Conservation (phyloP, 2,329 filamentous ascomycete genomes). For the Aspergillus sojae region DNA sequence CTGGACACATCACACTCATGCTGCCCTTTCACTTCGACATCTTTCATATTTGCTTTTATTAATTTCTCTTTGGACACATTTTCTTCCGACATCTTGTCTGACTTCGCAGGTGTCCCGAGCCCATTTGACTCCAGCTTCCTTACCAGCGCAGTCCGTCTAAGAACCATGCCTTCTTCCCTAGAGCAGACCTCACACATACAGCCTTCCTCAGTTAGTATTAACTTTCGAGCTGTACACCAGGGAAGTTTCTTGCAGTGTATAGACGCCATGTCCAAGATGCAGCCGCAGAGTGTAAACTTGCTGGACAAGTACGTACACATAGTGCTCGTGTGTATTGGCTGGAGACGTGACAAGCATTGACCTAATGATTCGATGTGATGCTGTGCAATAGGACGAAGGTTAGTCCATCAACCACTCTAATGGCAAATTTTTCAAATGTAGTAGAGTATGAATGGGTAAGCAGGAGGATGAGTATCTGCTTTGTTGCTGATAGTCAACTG, state of each 20-base stretch:
- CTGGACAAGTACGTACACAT: slow-evolving; percentile 25
- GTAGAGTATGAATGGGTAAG: neutral
- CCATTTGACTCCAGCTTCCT: neutral
- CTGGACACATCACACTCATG: neutral
- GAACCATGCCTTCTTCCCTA: slow-evolving; percentile 11
- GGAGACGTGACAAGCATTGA: neutral
- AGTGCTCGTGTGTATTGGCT: neutral
- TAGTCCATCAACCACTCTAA: too few species aligned
- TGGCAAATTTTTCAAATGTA: neutral
- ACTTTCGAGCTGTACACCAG: slow-evolving; percentile 11
- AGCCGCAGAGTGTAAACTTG: slow-evolving; percentile 28
- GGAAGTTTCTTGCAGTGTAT: slow-evolving; percentile 9
- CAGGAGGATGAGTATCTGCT: neutral
- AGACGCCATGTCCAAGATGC: slow-evolving; percentile 21
- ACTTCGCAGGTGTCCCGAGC: neutral
- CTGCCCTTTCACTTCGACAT: neutral
- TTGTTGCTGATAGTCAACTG: too few species aligned
- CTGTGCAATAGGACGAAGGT: too few species aligned
- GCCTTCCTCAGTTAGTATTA: slow-evolving; percentile 11
- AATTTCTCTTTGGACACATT: neutral
- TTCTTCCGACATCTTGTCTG: neutral
- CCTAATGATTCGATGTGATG: neutral
- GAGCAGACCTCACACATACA: slow-evolving; percentile 22
- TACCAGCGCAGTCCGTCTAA: neutral
- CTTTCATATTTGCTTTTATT: neutral